phyloP scores from a whole-genome alignment of 192 early-diverging fungal species.

The Pecoramyces ruminantium region DNA sequence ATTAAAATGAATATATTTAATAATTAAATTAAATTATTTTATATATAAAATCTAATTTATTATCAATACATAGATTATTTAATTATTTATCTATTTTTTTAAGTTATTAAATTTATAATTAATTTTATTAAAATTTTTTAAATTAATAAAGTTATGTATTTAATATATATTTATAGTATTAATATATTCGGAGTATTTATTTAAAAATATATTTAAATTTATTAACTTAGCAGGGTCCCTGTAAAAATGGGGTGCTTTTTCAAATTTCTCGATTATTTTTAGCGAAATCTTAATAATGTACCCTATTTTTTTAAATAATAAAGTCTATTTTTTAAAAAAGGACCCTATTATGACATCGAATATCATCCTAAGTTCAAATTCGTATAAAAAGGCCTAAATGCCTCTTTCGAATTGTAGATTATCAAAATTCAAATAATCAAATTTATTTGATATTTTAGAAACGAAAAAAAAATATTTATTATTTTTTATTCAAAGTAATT shows the following conservation, averaged over 20 bases:
- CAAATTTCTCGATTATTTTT: not conserved
- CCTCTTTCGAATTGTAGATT: not conserved
- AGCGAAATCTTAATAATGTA: not conserved
- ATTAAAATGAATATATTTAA: too few relatives aligned
- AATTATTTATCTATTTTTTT: too few relatives aligned
- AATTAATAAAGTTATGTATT: not conserved
- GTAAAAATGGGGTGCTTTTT: not conserved
- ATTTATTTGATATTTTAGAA: not conserved
- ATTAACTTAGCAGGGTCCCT: not conserved
- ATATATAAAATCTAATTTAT: too few relatives aligned
- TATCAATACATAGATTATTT: too few relatives aligned
- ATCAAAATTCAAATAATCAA: not conserved
- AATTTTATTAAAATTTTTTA: too few relatives aligned
- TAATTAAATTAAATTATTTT: too few relatives aligned
- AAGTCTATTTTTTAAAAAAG: not conserved
- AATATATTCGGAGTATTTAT: not conserved
- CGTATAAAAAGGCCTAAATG: not conserved
- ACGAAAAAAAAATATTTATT: not conserved
- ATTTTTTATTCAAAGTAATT: not conserved
- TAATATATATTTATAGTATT: not conserved
- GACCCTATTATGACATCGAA: not conserved
- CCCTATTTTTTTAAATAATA: not conserved
- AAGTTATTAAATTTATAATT: too few relatives aligned
- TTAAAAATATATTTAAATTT: not conserved
- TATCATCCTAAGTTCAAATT: not conserved